A percentile compares a stretch with the other conserved stretches of the same genome.
phyloP scores from a whole-genome alignment of 352 stramenopile species.

The Phytophthora sojae region DNA sequence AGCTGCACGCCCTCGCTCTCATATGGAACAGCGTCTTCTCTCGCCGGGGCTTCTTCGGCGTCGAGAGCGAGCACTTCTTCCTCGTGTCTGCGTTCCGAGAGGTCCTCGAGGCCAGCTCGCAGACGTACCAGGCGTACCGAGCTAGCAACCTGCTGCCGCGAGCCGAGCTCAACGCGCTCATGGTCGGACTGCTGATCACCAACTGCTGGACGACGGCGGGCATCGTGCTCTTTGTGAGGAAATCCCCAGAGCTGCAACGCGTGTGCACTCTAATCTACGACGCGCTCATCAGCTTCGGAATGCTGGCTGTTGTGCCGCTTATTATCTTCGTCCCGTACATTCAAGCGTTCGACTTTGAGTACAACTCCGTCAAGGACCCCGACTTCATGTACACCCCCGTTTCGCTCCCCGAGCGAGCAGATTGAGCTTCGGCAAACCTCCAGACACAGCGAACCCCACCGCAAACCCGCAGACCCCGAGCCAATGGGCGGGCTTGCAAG shows the following conservation, averaged over 20 bases:
- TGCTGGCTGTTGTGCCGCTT: slow-evolving; percentile 19
- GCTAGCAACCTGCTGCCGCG: slow-evolving; percentile 27
- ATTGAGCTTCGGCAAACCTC: neutral
- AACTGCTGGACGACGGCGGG: slow-evolving; percentile 35
- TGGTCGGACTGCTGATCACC: slow-evolving; percentile 27
- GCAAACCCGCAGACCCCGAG: neutral
- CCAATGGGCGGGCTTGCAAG: neutral
- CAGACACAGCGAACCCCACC: neutral
- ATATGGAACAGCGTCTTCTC: slow-evolving; percentile 24
- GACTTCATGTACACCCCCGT: slow-evolving; percentile 15
- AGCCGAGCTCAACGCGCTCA: slow-evolving; percentile 12
- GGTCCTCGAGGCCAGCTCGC: slow-evolving; percentile 29
- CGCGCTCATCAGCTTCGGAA: slow-evolving; percentile 24
- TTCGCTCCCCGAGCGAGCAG: neutral
- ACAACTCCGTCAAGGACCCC: slow-evolving; percentile 8
- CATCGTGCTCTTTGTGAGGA: slow-evolving; percentile 23
- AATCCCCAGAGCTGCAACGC: slow-evolving; percentile 17
- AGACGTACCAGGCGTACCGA: slow-evolving; percentile 41
- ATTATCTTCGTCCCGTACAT: slow-evolving; percentile 32
- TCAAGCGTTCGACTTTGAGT: slow-evolving; percentile 20
- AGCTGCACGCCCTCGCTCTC: neutral
- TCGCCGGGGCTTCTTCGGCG: slow-evolving; percentile 23
- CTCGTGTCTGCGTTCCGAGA: slow-evolving; percentile 29
- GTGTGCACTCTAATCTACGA: slow-evolving; percentile 19
- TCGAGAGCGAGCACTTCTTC: slow-evolving; percentile 41